These are phyloP conservation scores for Serendipita sp. DNA, from an alignment of 768 basidiomycete species.

Conservation along the genomic window DNA sequence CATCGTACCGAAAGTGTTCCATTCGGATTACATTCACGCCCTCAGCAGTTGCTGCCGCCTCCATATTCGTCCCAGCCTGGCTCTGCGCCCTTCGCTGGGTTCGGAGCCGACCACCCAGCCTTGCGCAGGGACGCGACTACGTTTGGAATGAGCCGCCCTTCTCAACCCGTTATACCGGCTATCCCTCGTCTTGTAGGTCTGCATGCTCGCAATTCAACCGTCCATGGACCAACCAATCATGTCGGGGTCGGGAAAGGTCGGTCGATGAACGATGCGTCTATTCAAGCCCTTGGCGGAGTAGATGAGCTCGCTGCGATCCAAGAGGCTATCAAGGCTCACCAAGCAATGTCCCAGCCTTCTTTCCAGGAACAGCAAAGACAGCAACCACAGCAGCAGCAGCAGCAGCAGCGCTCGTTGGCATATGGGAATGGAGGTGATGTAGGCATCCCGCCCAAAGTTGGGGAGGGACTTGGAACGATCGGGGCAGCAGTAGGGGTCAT, in stretches of 20 bases:
- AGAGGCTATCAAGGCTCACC: conserved; percentile 1
- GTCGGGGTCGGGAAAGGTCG: not conserved
- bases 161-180: not conserved
- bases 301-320: not conserved
- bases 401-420: not conserved
- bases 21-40: too few relatives aligned
- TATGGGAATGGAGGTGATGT: not conserved
- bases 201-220: not conserved
- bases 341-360: not conserved
- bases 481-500: too few relatives aligned
- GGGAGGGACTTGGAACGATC: too few relatives aligned
- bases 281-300: not conserved
- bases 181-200: not conserved
- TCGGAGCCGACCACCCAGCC: not conserved
- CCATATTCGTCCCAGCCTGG: too few relatives aligned
- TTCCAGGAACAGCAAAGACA: not conserved
- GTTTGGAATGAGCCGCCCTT: not conserved
- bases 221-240: not conserved
- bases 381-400: not conserved
- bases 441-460: too few relatives aligned
- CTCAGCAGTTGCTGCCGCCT: too few relatives aligned
- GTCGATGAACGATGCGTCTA: not conserved
- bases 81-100: not conserved
- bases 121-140: not conserved
- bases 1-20: too few relatives aligned